Base-by-base conservation (phyloP, 2,329 filamentous ascomycete genomes). In the Endoconidiophora laricicola region DNA sequence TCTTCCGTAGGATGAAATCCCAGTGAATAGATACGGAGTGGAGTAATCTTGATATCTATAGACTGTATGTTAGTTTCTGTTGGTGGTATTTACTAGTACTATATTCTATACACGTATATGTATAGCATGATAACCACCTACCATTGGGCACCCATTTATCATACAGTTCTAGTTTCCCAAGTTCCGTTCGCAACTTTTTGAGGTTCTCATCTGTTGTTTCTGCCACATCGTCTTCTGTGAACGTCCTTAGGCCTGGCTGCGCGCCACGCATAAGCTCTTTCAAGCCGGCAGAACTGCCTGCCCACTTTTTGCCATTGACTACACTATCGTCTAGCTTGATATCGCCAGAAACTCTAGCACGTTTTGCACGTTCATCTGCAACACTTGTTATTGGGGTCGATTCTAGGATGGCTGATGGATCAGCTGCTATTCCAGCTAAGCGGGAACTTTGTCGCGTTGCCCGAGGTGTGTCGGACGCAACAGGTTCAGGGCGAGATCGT, bases 11-110 rank as follows among this genome's bases (percentile, higher is more conserved):
- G 91, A 58, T 98, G 91, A 57, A 98, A 90, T 0, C 81, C 79
- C 58, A 96, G 78, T 0, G 84, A 74, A 60, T 96, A 98, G 12
- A 94, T 75, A 48, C 90, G 70, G 57, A 94, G 86, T 0, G 87
- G 88, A 0, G 84, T 90, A 45, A 95, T 81, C 61, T 95, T 96
- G 58, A 95, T 91, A 48, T 85, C 85, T 86, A 56, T 1, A 38
- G 41, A 38, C 46, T 33, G 41, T 20, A 36, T 9, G 7, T 26
- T 16, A 7, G 18, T 23, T 37, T 24, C 10, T 18, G 14, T n/a
- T 10, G 6, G 20, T 42, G 33, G 26, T n/a, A 4, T 29, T n/a
- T 36, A 6, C 9, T 12, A 16, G 9, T 46, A 29, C 26, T 10
- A 29, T 6, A 12, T 33, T 9, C 4, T 16, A 23, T 47, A 4